Percentiles rank a stretch among this genome's conserved stretches.
Conservation (phyloP, 768 basidiomycete species). For the Collybia sordida region DNA sequence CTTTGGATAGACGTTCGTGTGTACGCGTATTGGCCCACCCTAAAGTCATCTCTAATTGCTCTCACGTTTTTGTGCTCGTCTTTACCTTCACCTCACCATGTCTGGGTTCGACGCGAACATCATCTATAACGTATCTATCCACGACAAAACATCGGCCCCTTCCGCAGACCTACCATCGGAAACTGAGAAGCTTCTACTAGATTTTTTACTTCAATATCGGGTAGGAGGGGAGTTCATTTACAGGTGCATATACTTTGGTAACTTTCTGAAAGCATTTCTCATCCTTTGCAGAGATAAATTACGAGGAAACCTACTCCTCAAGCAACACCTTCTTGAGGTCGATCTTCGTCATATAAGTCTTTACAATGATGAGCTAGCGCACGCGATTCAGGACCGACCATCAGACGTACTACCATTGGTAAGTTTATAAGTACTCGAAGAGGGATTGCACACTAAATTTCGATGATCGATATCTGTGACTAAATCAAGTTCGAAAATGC, state of each 20-base stretch:
- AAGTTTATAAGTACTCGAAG: conserved; percentile 20
- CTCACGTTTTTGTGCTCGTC: conserved; percentile 6
- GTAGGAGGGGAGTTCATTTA: conserved; percentile 92
- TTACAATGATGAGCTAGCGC: conserved; percentile 93
- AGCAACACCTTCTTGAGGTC: conserved; percentile 85
- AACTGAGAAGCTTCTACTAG: conserved; percentile 74
- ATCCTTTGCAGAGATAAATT: conserved; percentile 68
- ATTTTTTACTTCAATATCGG: conserved; percentile 87
- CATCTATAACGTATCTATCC: conserved; percentile 79
- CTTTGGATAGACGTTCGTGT: too few relatives aligned
- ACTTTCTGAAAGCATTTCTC: background rate
- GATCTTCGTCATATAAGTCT: conserved; percentile 76
- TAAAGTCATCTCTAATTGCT: conserved; percentile 19
- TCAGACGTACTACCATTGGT: conserved; percentile 89
- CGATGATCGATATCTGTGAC: too few relatives aligned
- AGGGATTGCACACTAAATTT: background rate
- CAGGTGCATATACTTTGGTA: conserved; percentile 48
- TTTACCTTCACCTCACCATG: conserved; percentile 42
- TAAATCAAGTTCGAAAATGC: conserved; percentile 83
- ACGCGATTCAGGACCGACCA: conserved; percentile 86
- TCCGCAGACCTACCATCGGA: conserved; percentile 76
- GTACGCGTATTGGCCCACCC: conserved; percentile 24
- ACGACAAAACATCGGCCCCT: conserved; percentile 55
- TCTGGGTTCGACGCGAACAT: conserved; percentile 86
- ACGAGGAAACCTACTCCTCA: conserved; percentile 84